These are phyloP conservation scores for Cucumis hystrix DNA, from an alignment of 306 rosid genomes.

Conservation along the genomic window DNA sequence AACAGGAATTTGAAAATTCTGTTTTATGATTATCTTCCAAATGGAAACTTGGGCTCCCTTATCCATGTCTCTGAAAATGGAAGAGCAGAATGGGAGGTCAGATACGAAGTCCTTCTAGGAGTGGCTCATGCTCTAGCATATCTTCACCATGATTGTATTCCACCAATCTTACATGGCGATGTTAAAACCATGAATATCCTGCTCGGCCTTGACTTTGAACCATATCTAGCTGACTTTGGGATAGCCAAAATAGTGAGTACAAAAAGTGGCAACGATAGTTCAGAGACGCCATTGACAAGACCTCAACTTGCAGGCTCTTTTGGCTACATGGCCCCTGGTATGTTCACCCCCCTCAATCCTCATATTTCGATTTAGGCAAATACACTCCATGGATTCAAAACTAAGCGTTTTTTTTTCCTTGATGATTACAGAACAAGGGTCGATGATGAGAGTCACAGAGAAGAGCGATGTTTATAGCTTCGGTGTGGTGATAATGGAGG, in stretches of 20 bases:
- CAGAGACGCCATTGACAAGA: conserved; percentile 26
- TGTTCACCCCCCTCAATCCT: not conserved
- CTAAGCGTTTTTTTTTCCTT: not conserved
- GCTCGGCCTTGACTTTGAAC: conserved; percentile 47
- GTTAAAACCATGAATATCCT: conserved; percentile 75
- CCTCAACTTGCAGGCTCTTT: conserved; percentile 60
- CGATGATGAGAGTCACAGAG: conserved; percentile 45
- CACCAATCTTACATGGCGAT: conserved; percentile 77
- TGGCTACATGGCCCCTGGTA: conserved; percentile 97
- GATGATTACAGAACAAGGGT: conserved; percentile 40
- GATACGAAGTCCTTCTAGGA: conserved; percentile 48
- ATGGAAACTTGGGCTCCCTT: conserved; percentile 75
- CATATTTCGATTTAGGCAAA: not conserved
- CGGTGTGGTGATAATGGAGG: conserved; percentile 72
- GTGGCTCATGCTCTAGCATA: conserved; percentile 70
- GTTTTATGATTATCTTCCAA: conserved; percentile 67
- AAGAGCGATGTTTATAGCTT: conserved; percentile 82
- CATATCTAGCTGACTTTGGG: conserved; percentile 73
- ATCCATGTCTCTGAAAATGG: conserved; percentile 54
- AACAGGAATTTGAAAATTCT: conserved; percentile 43
- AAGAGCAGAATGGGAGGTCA: conserved; percentile 61
- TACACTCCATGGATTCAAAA: not conserved
- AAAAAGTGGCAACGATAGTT: conserved; percentile 12
- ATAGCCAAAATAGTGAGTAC: conserved; percentile 29
- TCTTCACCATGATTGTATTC: conserved; percentile 80